Evolutionary conservation across 2,329 filamentous ascomycete genomes (phyloP).

Genomic region (Pseudopyricularia javanii): DNA sequence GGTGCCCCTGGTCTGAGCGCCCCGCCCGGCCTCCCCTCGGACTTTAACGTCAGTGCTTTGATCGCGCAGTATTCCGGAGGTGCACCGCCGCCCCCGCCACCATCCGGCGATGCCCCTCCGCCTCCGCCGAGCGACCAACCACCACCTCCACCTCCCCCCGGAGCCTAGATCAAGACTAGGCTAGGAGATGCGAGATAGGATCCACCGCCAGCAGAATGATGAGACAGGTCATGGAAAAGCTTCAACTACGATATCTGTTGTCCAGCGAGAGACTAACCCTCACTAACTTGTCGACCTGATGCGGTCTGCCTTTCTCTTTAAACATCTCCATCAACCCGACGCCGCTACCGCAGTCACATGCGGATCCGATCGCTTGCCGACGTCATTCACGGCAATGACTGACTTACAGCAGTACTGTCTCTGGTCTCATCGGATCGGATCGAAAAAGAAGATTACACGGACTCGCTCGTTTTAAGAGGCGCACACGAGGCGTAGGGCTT

Average conservation of each 20-base stretch:
- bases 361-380: too few species aligned
- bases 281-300: background rate
- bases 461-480: too few species aligned
- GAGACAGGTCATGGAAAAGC: background rate
- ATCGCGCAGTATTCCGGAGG: conserved; percentile 45
- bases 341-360: too few species aligned
- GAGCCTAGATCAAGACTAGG: background rate
- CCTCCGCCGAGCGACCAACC: conserved; percentile 23
- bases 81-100: conserved; percentile 14
- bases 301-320: too few species aligned
- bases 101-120: conserved; percentile 17
- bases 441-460: too few species aligned
- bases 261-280: background rate
- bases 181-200: background rate
- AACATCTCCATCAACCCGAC: too few species aligned
- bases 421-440: background rate
- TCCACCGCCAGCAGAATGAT: background rate
- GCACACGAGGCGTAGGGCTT: background rate
- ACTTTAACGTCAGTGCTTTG: conserved; percentile 49
- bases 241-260: background rate
- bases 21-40: conserved; percentile 39
- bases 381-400: too few species aligned
- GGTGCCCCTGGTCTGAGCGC: conserved; percentile 17
- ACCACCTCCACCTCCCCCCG: conserved; percentile 18
- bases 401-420: too few species aligned